A percentile compares a stretch with the other conserved stretches of the same genome.
Conservation (phyloP, 2,329 filamentous ascomycete species). For the Neurospora crassa region DNA sequence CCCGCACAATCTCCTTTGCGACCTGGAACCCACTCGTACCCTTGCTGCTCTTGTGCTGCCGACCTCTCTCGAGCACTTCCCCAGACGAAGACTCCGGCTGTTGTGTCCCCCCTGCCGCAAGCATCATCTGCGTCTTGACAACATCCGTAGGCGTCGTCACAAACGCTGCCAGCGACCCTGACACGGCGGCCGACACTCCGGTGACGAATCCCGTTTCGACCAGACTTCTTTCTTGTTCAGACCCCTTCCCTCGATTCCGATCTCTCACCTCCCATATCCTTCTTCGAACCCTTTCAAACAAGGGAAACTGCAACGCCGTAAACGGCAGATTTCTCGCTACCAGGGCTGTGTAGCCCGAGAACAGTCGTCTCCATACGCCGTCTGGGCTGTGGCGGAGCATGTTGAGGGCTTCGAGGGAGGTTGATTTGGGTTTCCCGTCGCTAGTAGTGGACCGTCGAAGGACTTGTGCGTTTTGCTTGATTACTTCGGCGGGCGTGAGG, state of each 20-base stretch:
- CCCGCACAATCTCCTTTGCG: slow-evolving; percentile 52
- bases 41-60: slow-evolving; percentile 3
- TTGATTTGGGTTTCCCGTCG: slow-evolving; percentile 16
- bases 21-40: slow-evolving; percentile 44
- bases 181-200: slow-evolving; percentile 61
- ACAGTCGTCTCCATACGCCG: slow-evolving; percentile 47
- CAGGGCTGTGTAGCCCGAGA: slow-evolving; percentile 69
- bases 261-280: slow-evolving; percentile 34
- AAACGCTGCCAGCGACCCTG: slow-evolving; percentile 65
- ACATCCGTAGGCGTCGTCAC: slow-evolving; percentile 87
- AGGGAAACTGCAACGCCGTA: slow-evolving; percentile 79
- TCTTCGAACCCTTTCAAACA: slow-evolving; percentile 65
- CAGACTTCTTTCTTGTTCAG: slow-evolving; percentile 25
- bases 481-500: slow-evolving; percentile 78
- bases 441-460: slow-evolving; percentile 28
- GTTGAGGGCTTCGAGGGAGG: slow-evolving; percentile 39
- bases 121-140: slow-evolving; percentile 83
- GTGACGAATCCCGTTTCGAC: slow-evolving; percentile 63
- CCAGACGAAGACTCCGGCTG: slow-evolving; percentile 14
- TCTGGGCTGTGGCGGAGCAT: slow-evolving; percentile 37
- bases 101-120: slow-evolving; percentile 38
- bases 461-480: slow-evolving; percentile 93
- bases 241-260: slow-evolving; percentile 1
- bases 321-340: slow-evolving; percentile 78
- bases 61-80: no score